phyloP scores from a whole-genome alignment of 176 grass and related monocot species.

The Thalia dealbata region DNA sequence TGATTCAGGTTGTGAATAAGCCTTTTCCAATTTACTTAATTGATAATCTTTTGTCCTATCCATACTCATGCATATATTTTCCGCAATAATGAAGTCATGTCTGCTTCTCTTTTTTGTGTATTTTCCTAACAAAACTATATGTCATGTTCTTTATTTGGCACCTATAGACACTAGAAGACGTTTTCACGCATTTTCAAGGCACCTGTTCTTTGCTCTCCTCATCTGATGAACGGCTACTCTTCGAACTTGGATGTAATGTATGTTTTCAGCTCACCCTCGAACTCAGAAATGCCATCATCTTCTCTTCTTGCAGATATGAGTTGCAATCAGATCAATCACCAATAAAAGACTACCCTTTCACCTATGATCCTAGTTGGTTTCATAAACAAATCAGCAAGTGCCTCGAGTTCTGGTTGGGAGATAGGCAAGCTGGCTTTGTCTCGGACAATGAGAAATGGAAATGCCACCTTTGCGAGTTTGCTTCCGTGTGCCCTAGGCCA shows the following conservation, averaged over 20 bases:
- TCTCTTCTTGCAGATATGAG: constrained; percentile 68
- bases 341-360: constrained; percentile 53
- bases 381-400: constrained; percentile 42
- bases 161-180: constrained; percentile 60
- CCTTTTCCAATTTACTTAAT: neutral
- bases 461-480: constrained; percentile 57
- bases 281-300: neutral
- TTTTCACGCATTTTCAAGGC: constrained; percentile 50
- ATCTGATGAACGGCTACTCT: constrained; percentile 53
- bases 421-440: constrained; percentile 44
- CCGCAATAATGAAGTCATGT: neutral
- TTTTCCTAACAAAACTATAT: neutral
- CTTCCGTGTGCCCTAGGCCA: constrained; percentile 30
- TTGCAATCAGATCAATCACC: constrained; percentile 58
- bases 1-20: neutral
- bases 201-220: constrained; percentile 40
- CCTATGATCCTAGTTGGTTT: constrained; percentile 53
- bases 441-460: constrained; percentile 61
- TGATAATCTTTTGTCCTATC: neutral
- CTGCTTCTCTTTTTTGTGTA: too few species aligned
- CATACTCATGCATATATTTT: neutral
- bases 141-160: neutral
- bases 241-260: neutral
- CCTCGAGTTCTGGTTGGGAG: constrained; percentile 46
- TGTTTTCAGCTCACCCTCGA: neutral